Evolutionary conservation across 2,329 filamentous ascomycete genomes (phyloP).

Genomic region (Didymella pinodella): DNA sequence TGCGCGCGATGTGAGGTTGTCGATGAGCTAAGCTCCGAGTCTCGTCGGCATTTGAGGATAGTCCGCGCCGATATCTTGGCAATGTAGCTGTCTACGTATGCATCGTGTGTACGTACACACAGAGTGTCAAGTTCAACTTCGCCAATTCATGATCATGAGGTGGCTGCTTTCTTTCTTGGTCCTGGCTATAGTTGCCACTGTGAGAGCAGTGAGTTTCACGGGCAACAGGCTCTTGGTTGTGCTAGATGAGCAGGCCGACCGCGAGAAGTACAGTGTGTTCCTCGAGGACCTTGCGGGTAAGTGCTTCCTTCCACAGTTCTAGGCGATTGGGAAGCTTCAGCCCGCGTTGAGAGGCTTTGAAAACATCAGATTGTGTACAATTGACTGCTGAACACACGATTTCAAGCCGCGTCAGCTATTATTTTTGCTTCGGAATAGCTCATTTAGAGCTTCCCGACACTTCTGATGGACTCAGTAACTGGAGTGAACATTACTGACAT

Average conservation of each 20-base stretch:
- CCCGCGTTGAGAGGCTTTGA: background rate
- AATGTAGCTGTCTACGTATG: conserved; percentile 35
- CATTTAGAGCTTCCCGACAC: conserved; percentile 4
- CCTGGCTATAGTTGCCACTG: conserved; percentile 70
- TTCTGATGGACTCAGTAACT: background rate
- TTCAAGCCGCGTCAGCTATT: conserved; percentile 22
- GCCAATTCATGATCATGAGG: conserved; percentile 67
- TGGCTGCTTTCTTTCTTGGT: conserved; percentile 75
- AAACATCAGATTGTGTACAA: background rate
- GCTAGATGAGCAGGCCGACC: conserved; percentile 81
- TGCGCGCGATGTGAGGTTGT: conserved; percentile 19
- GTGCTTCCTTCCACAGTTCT: conserved; percentile 31
- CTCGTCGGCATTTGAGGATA: conserved; percentile 11
- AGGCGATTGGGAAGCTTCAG: background rate
- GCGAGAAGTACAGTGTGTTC: conserved; percentile 83
- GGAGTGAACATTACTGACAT: background rate
- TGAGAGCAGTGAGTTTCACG: conserved; percentile 78
- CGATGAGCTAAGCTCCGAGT: background rate
- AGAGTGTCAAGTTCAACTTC: conserved; percentile 31
- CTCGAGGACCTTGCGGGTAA: conserved; percentile 74
- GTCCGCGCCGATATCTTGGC: conserved; percentile 41
- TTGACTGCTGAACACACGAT: background rate
- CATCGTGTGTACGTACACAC: conserved; percentile 20
- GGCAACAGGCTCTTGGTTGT: conserved; percentile 86
- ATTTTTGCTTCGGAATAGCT: conserved; percentile 20